Base-by-base conservation (phyloP, 805 yeast species). In the Candida ascalaphidarum region DNA sequence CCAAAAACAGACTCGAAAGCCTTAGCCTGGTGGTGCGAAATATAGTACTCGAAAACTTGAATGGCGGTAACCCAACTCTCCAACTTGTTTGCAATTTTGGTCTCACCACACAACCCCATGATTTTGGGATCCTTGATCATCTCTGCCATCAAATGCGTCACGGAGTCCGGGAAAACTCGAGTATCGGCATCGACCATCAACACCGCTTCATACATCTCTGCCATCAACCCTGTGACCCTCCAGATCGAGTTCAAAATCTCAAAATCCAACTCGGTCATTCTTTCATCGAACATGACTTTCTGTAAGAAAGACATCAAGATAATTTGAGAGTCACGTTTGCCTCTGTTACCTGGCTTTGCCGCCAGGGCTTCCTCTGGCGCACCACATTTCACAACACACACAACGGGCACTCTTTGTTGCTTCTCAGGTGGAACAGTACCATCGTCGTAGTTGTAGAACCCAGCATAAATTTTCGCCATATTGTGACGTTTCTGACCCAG, bases 101-200 rank as follows among this genome's bases (percentile, higher is more conserved):
- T 86, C 50, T 86, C 96, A 27, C 96, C 96, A 65, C 96, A 86
- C 24, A 86, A 61, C 2, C 96, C 96, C 94, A 86, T 86, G 32
- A 86, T 66, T 37, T 62, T 64, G 1, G 95, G 94, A 48, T 86
- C 89, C 43, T 73, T 79, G 14, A 83, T 86, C 83, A 86, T 77
- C 44, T 81, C 83, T 1, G 94, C 95, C 37, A 71, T 66, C 95
- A 86, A 83, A 47, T 88, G 96, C 6, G 92, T 81, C 37, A 85
- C 47, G 4, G 89, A 77, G 51, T 88, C 95, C 0, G 94, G 94
- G 52, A 66, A 83, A 3, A 86, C 84, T 47, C 75, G 75, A 0
- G 96, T 85, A 58, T 86, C 96, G 4, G 96, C 96, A 59, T 86
- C 96, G 19, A 86, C 95, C 95, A 86, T 86, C 18, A 88, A 58